A percentile compares a stretch with the other conserved stretches of the same genome.
phyloP scores from a whole-genome alignment of 176 grass and related monocot genomes.

The Thalia dealbata region DNA sequence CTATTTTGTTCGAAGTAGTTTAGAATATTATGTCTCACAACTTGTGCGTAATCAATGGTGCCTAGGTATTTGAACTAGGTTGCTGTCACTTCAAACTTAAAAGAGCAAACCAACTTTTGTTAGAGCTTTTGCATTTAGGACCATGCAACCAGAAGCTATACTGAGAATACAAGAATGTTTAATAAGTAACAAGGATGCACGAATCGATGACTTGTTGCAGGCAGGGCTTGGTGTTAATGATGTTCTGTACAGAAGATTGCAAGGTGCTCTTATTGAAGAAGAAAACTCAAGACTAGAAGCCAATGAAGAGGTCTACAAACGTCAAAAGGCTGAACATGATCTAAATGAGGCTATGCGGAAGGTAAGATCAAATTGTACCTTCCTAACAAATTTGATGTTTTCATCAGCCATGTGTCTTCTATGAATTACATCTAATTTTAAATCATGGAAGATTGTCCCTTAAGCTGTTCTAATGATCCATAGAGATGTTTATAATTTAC shows the following conservation, averaged over 20 bases:
- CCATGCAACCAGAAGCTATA: too few relatives aligned
- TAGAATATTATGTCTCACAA: background rate
- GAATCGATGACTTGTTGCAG: constrained; percentile 22
- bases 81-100: too few relatives aligned
- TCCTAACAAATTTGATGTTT: background rate
- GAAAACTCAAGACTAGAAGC: constrained; percentile 7
- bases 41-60: too few relatives aligned
- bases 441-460: too few relatives aligned
- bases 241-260: constrained; percentile 10
- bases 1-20: background rate
- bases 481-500: too few relatives aligned
- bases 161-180: too few relatives aligned
- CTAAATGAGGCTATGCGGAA: constrained; percentile 23
- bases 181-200: background rate
- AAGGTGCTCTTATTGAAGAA: background rate
- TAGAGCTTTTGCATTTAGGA: too few relatives aligned
- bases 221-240: constrained; percentile 14
- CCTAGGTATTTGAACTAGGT: too few relatives aligned
- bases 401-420: background rate
- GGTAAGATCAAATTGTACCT: constrained; percentile 10
- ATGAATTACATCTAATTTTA: background rate
- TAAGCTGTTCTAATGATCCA: too few relatives aligned
- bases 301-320: constrained; percentile 26
- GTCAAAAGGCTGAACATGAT: constrained; percentile 24
- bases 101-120: too few relatives aligned